Evolutionary conservation across 257 asterid genomes (phyloP), one percentile per base, ranked within the genome.

Genomic region (Paraleonurus japonicus): DNA sequence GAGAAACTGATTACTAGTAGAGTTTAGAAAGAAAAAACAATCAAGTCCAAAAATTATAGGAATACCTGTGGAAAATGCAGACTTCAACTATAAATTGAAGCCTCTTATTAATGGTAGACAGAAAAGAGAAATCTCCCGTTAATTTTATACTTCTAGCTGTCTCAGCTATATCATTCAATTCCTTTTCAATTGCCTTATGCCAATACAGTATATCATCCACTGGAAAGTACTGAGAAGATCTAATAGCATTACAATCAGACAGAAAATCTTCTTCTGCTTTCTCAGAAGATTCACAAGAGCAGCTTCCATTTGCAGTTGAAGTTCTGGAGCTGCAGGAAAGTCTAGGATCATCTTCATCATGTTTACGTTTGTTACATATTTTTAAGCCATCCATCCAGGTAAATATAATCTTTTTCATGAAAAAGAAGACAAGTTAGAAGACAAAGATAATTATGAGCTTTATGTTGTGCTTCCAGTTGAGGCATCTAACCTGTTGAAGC

Each of bases 21-120:
- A 43, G 19, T 13, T 32, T 43, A 15, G 17, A 43, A 43, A 12
- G 51, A 43, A 13, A 13, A 0, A 11, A 41, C 16, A 41, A 43
- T 43, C 19, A 13, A 4, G 51, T 43, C 19, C 19, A 43, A 13
- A 43, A 43, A 43, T 13, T 43, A 43, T 43, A 43, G 51, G 19
- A 22, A n/a, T 84, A 91, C 97, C 97, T 91, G 76, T 91, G 97
- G 79, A 91, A 91, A 66, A 91, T 89, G 63, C 95, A 91, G 78
- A 91, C 97, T 83, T 91, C 97, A 4, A 96, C 97, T 81, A 91
- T 87, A 80, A 91, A 91, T 68, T 91, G 97, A 68, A 91, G 87
- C 81, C 95, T 82, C 81, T 76, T 77, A 70, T 81, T 84, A 55
- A 89, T 87, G 67, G 92, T 78, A 73, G 90, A 79, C 70, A 87